Percentiles rank a stretch among this genome's conserved stretches.
Evolutionary conservation across 306 rosid genomes (phyloP).

Genomic region (Cucumis sativus): Cucumber_9930_V3 NC_026659.2:27801001-27801500

Average conservation of each 20-base stretch:
- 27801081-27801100: neutral
- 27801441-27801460: slow-evolving; percentile 80
- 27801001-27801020: neutral
- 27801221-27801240: slow-evolving; percentile 26
- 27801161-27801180: slow-evolving; percentile 34
- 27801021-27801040: neutral
- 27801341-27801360: neutral
- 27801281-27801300: slow-evolving; percentile 30
- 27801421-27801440: slow-evolving; percentile 83
- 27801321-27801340: neutral
- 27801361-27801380: slow-evolving; percentile 7
- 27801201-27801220: slow-evolving; percentile 22
- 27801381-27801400: slow-evolving; percentile 34
- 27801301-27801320: slow-evolving; percentile 34
- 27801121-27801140: slow-evolving; percentile 76
- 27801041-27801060: neutral
- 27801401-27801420: slow-evolving; percentile 56
- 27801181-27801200: slow-evolving; percentile 30
- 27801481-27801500: slow-evolving; percentile 29
- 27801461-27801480: slow-evolving; percentile 40
- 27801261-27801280: slow-evolving; percentile 25
- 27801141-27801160: slow-evolving; percentile 58
- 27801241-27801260: slow-evolving; percentile 15
- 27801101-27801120: slow-evolving; percentile 28
- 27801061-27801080: neutral